Evolutionary conservation across 345 rosid species (phyloP), one percentile per base, ranked within the genome.

Genomic region (Eucalyptus brandiana): DNA sequence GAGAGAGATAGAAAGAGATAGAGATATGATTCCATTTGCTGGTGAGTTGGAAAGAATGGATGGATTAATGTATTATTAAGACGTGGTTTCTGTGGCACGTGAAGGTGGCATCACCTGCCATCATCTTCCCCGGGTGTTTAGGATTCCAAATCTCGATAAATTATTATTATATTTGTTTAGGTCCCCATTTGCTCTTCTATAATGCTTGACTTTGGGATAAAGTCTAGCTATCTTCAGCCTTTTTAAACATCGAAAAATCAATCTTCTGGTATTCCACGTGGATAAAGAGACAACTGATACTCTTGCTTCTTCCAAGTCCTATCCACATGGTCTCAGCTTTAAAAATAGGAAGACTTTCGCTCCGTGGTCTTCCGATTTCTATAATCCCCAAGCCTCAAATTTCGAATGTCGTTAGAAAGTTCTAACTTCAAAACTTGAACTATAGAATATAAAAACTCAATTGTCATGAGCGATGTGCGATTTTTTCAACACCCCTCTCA

Each of bases 391-490:
- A 19, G 16, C 83, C 83, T 18, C 47, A 11, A 10, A 9, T 72
- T 10, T 76, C 23, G 83, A 76, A 76, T 37, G 6, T 19, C 23
- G 9, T 6, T 37, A 11, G 26, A 72, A 37, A 37, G 7, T 72
- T 5, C 62, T 12, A 21, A 40, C 28, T 37, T 7, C 47, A 37
- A 21, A 76, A 76, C 28, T 76, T 37, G 42, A 76, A 19, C 21
- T 37, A 72, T 72, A 37, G 4, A 11, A 37, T 6, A 37, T 19
- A 76, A 3, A 21, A 37, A 76, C 26, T 12, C 5, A 21, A 11
- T 37, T 21, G 9, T 76, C 47, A 76, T 1, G 0, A 4, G 45
- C 5, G 8, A 21, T 11, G 1, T 12, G 15, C 3, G 3, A 37
- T 76, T 19, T 37, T 65, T 65, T 62, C 21, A 65, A 65, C 23